These are phyloP conservation scores for Elongisporangium anandrum DNA, from an alignment of 352 stramenopile genomes.

Conservation along the genomic window DNA sequence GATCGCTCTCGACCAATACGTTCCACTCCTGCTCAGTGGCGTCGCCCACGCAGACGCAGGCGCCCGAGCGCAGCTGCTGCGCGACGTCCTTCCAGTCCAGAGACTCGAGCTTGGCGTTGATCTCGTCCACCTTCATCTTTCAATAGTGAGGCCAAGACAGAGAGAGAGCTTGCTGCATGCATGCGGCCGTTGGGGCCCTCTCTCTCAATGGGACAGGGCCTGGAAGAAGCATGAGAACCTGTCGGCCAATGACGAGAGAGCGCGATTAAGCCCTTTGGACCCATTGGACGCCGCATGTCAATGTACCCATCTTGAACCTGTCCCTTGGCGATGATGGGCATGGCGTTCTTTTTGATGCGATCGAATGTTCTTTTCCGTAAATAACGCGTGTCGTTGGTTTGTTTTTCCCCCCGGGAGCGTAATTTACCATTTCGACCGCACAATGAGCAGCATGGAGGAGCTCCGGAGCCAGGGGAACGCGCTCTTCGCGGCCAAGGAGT, in stretches of 20 bases:
- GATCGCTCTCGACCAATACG: background rate
- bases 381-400: background rate
- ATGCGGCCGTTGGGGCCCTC: background rate
- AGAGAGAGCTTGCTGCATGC: background rate
- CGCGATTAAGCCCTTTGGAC: background rate
- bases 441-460: slow-evolving; percentile 36
- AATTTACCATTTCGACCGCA: background rate
- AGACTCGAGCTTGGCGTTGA: background rate
- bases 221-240: background rate
- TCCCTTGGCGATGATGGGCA: background rate
- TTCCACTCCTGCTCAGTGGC: background rate
- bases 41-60: background rate
- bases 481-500: slow-evolving; percentile 75
- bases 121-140: background rate
- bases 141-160: background rate
- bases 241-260: background rate
- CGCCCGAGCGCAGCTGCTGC: background rate
- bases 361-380: background rate
- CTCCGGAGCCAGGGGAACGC: slow-evolving; percentile 68
- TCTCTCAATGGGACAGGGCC: background rate
- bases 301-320: background rate
- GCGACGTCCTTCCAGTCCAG: background rate
- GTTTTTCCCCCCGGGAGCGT: background rate
- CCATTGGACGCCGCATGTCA: background rate
- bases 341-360: background rate